Evolutionary conservation across 257 asterid species (phyloP).

Genomic region (Petunia axillaris): DNA sequence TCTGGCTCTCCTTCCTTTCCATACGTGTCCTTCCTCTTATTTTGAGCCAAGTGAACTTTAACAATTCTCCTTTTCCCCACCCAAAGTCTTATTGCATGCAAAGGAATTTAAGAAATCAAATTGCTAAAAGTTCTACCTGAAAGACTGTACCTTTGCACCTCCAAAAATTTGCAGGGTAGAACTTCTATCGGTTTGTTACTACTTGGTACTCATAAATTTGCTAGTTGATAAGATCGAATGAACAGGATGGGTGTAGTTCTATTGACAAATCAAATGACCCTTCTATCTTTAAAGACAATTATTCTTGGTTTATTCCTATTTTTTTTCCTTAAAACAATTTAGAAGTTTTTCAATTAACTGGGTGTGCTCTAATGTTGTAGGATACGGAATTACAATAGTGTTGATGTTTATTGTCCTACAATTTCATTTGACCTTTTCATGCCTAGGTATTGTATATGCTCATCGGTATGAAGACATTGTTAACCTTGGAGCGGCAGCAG

Average conservation of each 20-base stretch:
- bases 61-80: not conserved
- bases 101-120: no score
- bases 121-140: not conserved
- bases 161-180: not conserved
- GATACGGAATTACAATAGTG: not conserved
- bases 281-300: not conserved
- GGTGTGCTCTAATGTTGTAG: not conserved
- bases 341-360: not conserved
- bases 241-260: not conserved
- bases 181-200: not conserved
- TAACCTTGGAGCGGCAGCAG: conserved; percentile 49
- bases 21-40: not conserved
- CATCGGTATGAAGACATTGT: conserved; percentile 91
- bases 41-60: not conserved
- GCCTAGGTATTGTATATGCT: conserved; percentile 79
- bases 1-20: not conserved
- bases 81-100: no score
- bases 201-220: not conserved
- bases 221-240: not conserved
- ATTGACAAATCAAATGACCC: not conserved
- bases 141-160: not conserved
- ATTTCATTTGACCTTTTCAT: not conserved
- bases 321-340: not conserved
- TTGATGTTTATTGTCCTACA: conserved; percentile 13
- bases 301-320: no score